A percentile compares a stretch with the other conserved stretches of the same genome.
Conservation (phyloP, 495 filamentous ascomycete species). For the Clohesyomyces aquaticus region DNA sequence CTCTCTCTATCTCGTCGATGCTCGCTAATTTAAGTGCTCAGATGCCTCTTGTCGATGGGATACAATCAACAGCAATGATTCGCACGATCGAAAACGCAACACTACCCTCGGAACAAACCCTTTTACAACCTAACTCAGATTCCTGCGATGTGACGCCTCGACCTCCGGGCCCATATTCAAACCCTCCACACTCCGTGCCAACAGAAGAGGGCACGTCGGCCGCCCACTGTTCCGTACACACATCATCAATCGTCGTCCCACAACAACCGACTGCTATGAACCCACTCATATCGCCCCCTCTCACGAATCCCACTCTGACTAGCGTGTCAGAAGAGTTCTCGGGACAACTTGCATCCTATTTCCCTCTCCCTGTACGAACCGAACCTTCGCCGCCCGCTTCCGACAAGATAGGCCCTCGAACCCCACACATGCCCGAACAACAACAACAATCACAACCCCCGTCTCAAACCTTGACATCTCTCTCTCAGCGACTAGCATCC, state of each 20-base stretch:
- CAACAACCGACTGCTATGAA: not conserved
- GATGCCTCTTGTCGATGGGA: constrained; percentile 23
- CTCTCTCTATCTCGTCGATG: not conserved
- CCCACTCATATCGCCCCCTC: not conserved
- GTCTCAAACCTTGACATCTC: not conserved
- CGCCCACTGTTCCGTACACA: not conserved
- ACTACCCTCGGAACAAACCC: not conserved
- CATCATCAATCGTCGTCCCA: not conserved
- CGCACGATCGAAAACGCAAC: constrained; percentile 14
- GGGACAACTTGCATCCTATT: not conserved
- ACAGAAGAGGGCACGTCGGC: not conserved
- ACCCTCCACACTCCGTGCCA: not conserved
- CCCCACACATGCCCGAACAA: not conserved
- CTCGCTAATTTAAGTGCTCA: constrained; percentile 1
- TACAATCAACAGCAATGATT: constrained; percentile 27
- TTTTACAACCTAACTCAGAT: not conserved
- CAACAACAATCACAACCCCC: not conserved
- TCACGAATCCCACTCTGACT: not conserved
- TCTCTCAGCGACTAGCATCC: not conserved
- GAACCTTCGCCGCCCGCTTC: not conserved
- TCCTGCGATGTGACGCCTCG: not conserved
- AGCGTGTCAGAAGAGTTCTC: not conserved
- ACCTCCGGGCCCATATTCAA: not conserved
- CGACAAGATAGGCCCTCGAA: not conserved
- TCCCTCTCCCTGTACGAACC: not conserved